Evolutionary conservation across 176 grass and related monocot genomes (phyloP).

Genomic region (Bromus sterilis): DNA sequence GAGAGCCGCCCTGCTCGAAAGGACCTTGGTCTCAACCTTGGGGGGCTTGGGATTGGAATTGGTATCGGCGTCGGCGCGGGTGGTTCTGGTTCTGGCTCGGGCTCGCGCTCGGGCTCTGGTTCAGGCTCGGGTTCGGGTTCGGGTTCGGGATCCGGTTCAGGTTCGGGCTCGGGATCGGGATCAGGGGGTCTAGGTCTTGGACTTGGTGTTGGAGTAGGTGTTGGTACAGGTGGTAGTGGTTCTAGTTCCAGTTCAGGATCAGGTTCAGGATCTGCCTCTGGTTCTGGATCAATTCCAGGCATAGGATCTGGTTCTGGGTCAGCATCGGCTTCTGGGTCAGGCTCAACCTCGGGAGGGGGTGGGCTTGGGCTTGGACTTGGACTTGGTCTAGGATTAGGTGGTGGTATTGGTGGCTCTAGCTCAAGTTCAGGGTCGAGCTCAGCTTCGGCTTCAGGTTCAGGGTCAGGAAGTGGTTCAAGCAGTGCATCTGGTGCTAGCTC

Average conservation of each 20-base stretch:
- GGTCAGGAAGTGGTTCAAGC: background rate
- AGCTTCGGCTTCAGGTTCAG: background rate
- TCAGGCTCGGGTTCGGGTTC: slow-evolving; percentile 14
- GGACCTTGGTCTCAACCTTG: slow-evolving; percentile 55
- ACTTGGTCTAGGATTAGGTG: slow-evolving; percentile 9
- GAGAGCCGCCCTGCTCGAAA: slow-evolving; percentile 44
- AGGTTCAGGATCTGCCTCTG: background rate
- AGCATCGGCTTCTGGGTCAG: slow-evolving; percentile 6
- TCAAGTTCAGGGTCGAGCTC: background rate
- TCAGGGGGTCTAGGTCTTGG: slow-evolving; percentile 36
- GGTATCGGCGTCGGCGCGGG: slow-evolving; percentile 35
- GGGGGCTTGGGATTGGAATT: slow-evolving; percentile 29
- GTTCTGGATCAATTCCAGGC: background rate
- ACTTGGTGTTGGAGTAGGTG: slow-evolving; percentile 32
- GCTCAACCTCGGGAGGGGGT: background rate
- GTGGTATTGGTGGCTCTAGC: background rate
- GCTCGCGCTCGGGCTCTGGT: slow-evolving; percentile 8
- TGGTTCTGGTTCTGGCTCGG: background rate
- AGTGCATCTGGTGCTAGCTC: background rate
- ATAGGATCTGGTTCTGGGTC: slow-evolving; percentile 4
- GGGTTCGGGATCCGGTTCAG: background rate
- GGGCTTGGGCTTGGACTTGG: background rate
- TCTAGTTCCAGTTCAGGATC: background rate
- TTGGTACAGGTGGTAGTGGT: slow-evolving; percentile 28
- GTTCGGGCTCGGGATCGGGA: slow-evolving; percentile 27